These are phyloP conservation scores for Corylus americana DNA, from an alignment of 306 rosid species.

Conservation along the genomic window DNA sequence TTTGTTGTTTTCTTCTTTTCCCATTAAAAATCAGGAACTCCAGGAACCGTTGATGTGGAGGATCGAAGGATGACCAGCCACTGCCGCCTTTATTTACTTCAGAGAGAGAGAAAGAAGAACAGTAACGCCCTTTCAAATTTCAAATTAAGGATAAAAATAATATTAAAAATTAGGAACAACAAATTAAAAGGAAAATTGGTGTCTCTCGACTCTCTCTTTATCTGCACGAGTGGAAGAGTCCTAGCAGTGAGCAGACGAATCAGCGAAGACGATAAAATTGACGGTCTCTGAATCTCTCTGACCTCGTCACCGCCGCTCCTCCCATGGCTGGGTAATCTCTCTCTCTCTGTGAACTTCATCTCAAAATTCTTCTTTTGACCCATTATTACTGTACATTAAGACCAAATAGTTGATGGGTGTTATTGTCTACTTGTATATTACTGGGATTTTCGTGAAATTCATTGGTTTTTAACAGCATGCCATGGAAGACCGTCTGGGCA, in stretches of 20 bases:
- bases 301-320: slow-evolving; percentile 11
- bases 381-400: background rate
- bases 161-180: background rate
- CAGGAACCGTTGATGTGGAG: too few relatives aligned
- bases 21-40: too few relatives aligned
- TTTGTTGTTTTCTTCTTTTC: too few relatives aligned
- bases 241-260: background rate
- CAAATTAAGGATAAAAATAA: background rate
- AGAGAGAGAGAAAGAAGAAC: background rate
- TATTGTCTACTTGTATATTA: background rate
- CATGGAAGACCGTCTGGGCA: slow-evolving; percentile 1
- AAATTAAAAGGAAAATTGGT: background rate
- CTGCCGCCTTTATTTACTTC: background rate
- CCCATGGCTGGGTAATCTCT: slow-evolving; percentile 66
- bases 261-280: background rate
- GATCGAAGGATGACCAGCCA: too few relatives aligned
- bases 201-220: background rate
- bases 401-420: background rate
- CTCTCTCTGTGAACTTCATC: background rate
- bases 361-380: background rate
- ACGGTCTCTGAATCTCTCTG: slow-evolving; percentile 14
- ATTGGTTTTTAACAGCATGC: slow-evolving; percentile 4
- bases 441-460: background rate
- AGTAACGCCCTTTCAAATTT: background rate
- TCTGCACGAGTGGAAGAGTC: slow-evolving; percentile 4